Conservation (phyloP, 2,329 filamentous ascomycete genomes). For the Gaeumannomyces sp. region DNA sequence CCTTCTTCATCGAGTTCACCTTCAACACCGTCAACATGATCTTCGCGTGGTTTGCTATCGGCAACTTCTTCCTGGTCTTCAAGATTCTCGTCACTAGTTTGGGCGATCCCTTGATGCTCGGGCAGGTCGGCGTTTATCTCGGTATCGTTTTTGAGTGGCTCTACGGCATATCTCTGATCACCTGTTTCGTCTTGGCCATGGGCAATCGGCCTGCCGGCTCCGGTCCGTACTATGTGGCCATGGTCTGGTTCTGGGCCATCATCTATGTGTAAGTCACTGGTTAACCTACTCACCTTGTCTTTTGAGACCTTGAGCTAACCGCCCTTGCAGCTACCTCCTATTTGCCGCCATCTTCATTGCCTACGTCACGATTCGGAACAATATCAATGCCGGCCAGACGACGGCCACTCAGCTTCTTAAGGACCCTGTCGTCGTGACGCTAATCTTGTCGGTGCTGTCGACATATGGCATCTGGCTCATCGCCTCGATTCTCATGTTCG, state of each 20-base stretch:
- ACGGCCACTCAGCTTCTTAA: conserved; percentile 65
- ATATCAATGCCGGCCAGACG: conserved; percentile 64
- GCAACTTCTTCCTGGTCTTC: conserved; percentile 99
- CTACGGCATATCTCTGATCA: conserved; percentile 84
- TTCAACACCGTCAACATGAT: conserved; percentile 97
- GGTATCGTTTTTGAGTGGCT: conserved; percentile 93
- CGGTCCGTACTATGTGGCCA: conserved; percentile 87
- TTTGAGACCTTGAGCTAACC: too few species aligned
- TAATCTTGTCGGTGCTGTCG: conserved; percentile 86
- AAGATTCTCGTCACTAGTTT: conserved; percentile 90
- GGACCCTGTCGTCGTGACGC: conserved; percentile 84
- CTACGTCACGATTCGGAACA: conserved; percentile 71
- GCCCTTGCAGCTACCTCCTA: conserved; percentile 63
- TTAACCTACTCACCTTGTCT: background rate
- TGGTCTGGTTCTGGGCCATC: conserved; percentile 96
- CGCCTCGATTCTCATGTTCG: conserved; percentile 88
- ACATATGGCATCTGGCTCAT: conserved; percentile 93
- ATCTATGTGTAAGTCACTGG: conserved; percentile 72
- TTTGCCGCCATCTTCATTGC: conserved; percentile 95
- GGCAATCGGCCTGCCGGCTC: conserved; percentile 94
- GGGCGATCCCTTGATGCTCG: conserved; percentile 61
- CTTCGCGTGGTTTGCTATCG: conserved; percentile 97
- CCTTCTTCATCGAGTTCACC: conserved; percentile 85
- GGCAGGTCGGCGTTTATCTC: conserved; percentile 70
- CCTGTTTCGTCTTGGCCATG: conserved; percentile 90